Evolutionary conservation across 2,329 filamentous ascomycete genomes (phyloP), one percentile per base, ranked within the genome.

Genomic region (Dryadomyces sulphureus): DNA sequence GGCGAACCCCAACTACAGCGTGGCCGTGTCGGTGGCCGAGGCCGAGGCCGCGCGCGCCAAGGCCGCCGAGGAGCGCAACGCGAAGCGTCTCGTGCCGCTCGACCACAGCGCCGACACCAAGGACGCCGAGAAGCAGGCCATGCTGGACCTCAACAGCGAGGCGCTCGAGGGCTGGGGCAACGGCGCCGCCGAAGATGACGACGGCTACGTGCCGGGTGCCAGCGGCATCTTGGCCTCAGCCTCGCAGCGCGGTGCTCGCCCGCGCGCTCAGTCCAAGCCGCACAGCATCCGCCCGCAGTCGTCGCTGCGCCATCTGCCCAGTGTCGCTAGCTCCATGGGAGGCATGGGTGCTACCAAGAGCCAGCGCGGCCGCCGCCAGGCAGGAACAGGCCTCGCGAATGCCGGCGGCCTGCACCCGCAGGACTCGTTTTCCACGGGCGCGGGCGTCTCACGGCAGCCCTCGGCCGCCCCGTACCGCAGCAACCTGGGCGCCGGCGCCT

Each of bases 1-100:
- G 6, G 77, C 71, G 27, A 92, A 93, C 62, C 89, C 89, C 1
- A 68, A 77, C 6, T 94, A 92, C 67, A 82, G 81, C 17, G 89
- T 95, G 19, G 61, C 80, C 7, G 80, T 94, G 43, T 69, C 75
- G 2, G 81, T 90, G 51, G 66, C 73, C 0, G 74, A 78, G 53
- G 88, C 87, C 6, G 64, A 70, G 24, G 65, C 70, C 32, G 78
- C 79, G 45, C 77, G 84, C 45, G 70, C 78, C 3, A 70, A 73
- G 45, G 72, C 75, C 30, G 67, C 67, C 1, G 40, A 73, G 47
- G 67, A 68, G 1, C 81, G 84, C 57, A 79, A 85, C 50, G 75
- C 69, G 5, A 69, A 66, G 45, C 79, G 86, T 30, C 63, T 93
- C 56, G 66, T 84, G 6, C 81, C 84, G 2, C 42, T 48, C 19